phyloP scores from a whole-genome alignment of 129 eudicot species.

The Smallanthus sonchifolius region DNA sequence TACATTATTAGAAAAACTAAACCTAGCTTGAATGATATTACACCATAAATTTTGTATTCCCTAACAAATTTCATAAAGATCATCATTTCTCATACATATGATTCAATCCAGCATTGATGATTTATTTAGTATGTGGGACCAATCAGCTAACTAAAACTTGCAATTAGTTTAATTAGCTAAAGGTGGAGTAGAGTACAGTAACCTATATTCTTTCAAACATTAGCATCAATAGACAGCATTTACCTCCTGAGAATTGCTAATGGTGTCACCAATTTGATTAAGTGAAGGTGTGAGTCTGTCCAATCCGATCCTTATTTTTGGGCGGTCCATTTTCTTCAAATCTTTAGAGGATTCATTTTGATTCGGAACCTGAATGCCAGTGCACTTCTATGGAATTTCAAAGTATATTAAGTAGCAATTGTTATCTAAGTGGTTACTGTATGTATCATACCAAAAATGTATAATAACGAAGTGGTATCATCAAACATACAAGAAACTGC shows the following conservation, averaged over 20 bases:
- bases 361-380: conserved; percentile 31
- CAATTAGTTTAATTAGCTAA: neutral
- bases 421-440: neutral
- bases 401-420: neutral
- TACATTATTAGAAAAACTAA: no score
- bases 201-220: neutral
- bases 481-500: neutral
- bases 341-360: conserved; percentile 19
- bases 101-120: neutral
- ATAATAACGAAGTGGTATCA: neutral
- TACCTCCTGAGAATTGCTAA: conserved; percentile 75
- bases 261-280: conserved; percentile 54
- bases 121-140: neutral
- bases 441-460: neutral
- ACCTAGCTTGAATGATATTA: no score
- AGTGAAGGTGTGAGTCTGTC: conserved; percentile 51
- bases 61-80: no score
- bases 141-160: neutral
- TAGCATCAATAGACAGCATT: neutral
- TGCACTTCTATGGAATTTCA: conserved; percentile 1
- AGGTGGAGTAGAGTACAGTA: neutral
- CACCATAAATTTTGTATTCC: no score
- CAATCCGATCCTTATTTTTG: conserved; percentile 37
- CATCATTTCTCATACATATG: neutral
- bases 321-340: conserved; percentile 37